Percentiles rank a stretch among this genome's conserved stretches.
Evolutionary conservation across 2,329 filamentous ascomycete species (phyloP).

Genomic region (Alternaria tenuissima): DNA sequence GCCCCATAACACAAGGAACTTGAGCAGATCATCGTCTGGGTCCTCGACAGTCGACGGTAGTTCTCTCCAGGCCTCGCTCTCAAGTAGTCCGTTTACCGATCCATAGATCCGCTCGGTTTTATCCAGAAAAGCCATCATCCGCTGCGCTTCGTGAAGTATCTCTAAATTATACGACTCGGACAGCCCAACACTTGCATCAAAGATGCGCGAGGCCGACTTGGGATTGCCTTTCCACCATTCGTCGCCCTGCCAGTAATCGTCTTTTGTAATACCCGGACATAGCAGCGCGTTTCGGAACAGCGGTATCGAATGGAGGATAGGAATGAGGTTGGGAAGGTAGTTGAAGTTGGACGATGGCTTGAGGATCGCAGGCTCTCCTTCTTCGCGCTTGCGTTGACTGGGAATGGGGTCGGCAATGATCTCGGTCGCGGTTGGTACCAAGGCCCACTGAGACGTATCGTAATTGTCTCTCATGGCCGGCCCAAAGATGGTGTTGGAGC

Average conservation of each 20-base stretch:
- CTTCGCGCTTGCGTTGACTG: constrained; percentile 55
- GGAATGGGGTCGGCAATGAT: constrained; percentile 64
- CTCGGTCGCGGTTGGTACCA: constrained; percentile 60
- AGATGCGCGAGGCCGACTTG: constrained; percentile 59
- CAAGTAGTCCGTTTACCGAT: constrained; percentile 61
- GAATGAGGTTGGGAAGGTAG: constrained; percentile 66
- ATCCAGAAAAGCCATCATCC: constrained; percentile 69
- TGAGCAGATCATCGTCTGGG: constrained; percentile 51
- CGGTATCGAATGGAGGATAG: constrained; percentile 69
- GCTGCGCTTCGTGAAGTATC: constrained; percentile 65
- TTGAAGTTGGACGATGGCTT: constrained; percentile 62
- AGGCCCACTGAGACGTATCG: constrained; percentile 63
- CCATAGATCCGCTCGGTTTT: constrained; percentile 66
- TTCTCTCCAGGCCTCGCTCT: constrained; percentile 51
- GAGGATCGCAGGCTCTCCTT: constrained; percentile 64
- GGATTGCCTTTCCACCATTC: constrained; percentile 70
- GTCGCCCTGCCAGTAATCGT: constrained; percentile 63
- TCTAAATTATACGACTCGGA: constrained; percentile 45
- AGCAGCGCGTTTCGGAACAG: constrained; percentile 66
- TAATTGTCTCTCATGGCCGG: constrained; percentile 65
- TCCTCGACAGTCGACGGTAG: constrained; percentile 24
- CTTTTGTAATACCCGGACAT: constrained; percentile 53
- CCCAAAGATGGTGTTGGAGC: constrained; percentile 57
- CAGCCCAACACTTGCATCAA: constrained; percentile 52
- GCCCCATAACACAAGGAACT: constrained; percentile 61